Evolutionary conservation across 495 filamentous ascomycete genomes (phyloP), one percentile per base, ranked within the genome.

Genomic region (Penicillium goetzii): DNA sequence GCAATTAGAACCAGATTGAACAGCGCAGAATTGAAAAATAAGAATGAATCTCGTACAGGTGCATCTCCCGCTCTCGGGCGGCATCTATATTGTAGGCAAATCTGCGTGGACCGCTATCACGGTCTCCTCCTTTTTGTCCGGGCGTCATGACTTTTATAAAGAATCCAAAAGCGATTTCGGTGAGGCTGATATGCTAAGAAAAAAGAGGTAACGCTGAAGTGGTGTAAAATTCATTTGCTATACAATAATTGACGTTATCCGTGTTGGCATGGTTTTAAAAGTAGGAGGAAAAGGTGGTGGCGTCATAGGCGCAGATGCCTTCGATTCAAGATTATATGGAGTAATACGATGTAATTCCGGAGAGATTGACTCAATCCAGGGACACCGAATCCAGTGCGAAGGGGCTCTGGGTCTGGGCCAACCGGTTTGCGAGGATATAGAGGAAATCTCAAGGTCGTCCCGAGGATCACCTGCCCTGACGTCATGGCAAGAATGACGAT

Each of bases 71-170:
- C 34, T 67, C 65, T 5, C 65, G 65, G 28, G 61, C 65, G 17
- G 65, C 65, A 6, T 67, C 65, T 45, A 60, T 57, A 58, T 67
- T 67, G 34, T 67, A 60, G 10, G 65, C 65, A 67, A 56, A 67
- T 47, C 62, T 63, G 33, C 65, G 60, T 28, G 60, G 65, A 53
- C 56, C 60, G 33, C 26, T 11, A 17, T 40, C 55, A 0, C 45
- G 38, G 45, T 47, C 59, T 47, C 38, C 57, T 40, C 50, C 56
- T 56, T n/a, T 41, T 23, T 33, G n/a, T 1, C 11, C 38, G 9
- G 19, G 23, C 4, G 54, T 43, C 54, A 57, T 57, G 34, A 17
- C 21, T n/a, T 2, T 23, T 41, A 15, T 17, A 10, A 30, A 7
- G 17, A 32, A 2, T 52, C 7, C 17, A n/a, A 12, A 17, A 4